A percentile compares a stretch with the other conserved stretches of the same genome.
Conservation (phyloP, 225 moss, liverwort and hornwort genomes). For the Straminergon stramineum region DNA sequence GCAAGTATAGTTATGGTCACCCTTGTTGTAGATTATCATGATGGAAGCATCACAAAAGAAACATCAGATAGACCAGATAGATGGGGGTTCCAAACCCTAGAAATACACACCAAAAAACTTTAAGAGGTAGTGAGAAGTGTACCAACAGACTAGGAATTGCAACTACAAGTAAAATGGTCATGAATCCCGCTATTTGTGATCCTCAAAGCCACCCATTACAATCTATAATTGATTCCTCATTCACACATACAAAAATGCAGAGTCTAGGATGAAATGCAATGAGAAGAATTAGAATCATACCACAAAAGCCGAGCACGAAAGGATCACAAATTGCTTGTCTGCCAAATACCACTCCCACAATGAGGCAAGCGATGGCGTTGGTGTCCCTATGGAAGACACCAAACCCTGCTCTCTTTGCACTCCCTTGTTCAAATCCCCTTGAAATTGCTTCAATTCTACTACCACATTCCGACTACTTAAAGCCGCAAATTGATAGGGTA, state of each 20-base stretch:
- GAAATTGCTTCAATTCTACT: not conserved
- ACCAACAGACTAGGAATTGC: conserved; percentile 42
- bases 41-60: not conserved
- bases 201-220: not conserved
- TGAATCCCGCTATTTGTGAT: conserved; percentile 30
- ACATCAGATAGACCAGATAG: not conserved
- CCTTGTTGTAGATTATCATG: not conserved
- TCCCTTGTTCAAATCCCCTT: not conserved
- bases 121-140: not conserved
- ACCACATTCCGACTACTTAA: not conserved
- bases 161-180: conserved; percentile 24
- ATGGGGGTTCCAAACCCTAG: not conserved
- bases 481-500: not conserved
- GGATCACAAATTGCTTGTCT: conserved; percentile 33
- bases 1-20: not conserved
- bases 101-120: not conserved
- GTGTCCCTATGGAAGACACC: conserved; percentile 21
- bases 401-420: conserved; percentile 9
- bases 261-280: not conserved
- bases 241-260: not conserved
- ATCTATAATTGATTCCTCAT: not conserved
- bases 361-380: not conserved
- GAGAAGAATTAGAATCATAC: not conserved
- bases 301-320: conserved; percentile 24
- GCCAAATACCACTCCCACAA: conserved; percentile 22